phyloP scores from a whole-genome alignment of 1,284 basidiomycete species.

The Pascua guehoae region DNA sequence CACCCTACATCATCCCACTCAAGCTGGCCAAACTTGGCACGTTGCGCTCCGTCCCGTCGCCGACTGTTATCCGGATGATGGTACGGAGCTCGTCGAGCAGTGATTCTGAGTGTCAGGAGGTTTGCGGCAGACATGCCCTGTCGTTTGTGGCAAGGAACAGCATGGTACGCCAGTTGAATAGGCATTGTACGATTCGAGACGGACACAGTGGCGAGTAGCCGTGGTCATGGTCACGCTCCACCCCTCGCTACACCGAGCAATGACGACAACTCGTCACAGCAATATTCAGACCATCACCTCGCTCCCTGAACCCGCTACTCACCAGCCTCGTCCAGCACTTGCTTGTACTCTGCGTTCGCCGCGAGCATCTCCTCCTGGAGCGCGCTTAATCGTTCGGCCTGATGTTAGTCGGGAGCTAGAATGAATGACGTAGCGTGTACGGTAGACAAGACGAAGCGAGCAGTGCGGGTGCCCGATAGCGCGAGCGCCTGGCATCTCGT shows the following conservation, averaged over 20 bases:
- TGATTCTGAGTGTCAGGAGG: constrained; percentile 22
- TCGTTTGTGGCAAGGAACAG: too few species aligned
- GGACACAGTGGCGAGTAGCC: too few species aligned
- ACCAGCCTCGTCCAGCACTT: constrained; percentile 41
- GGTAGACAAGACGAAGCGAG: background rate
- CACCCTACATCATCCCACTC: too few species aligned
- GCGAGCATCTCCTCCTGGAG: constrained; percentile 41
- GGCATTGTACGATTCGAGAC: too few species aligned
- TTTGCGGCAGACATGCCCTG: too few species aligned
- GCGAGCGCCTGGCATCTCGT: too few species aligned
- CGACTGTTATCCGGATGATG: constrained; percentile 33
- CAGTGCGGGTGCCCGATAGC: background rate
- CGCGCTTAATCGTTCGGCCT: constrained; percentile 34
- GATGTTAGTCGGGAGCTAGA: background rate
- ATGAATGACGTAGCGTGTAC: too few species aligned
- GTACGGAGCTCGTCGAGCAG: constrained; percentile 36
- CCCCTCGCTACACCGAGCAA: too few species aligned
- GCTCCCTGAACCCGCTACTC: background rate
- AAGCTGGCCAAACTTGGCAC: background rate
- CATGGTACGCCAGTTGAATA: too few species aligned
- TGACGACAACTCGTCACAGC: too few species aligned
- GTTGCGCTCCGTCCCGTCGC: constrained; percentile 23
- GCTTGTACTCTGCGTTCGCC: constrained; percentile 43
- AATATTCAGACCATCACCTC: background rate
- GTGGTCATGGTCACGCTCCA: too few species aligned